Conservation (phyloP, 2,329 filamentous ascomycete genomes). For the Berkeleyomyces basicola region DNA sequence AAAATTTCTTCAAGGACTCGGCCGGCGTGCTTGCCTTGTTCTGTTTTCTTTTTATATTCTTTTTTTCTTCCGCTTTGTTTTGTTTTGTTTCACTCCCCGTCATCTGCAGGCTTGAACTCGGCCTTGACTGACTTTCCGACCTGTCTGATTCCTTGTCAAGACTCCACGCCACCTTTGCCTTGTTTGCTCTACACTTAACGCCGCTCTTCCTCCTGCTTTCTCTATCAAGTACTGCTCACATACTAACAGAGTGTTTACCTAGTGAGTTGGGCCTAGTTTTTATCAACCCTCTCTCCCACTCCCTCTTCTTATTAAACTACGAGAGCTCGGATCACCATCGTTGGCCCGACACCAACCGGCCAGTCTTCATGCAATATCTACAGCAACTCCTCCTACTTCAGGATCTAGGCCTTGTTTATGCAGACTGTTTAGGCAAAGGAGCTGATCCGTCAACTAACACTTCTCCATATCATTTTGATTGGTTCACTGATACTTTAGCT, state of each 20-base stretch:
- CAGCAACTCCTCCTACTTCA: background rate
- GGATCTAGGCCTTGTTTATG: background rate
- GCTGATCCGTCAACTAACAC: background rate
- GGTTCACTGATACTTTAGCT: background rate
- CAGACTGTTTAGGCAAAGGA: background rate
- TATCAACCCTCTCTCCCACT: background rate
- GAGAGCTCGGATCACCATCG: background rate
- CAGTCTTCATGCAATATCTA: background rate
- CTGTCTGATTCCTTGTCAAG: no score
- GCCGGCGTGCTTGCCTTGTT: background rate
- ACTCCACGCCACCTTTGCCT: background rate
- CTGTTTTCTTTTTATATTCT: background rate
- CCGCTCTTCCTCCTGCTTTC: background rate
- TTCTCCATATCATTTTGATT: background rate
- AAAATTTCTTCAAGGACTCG: background rate
- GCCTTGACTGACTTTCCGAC: background rate
- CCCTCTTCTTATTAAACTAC: background rate
- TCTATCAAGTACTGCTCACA: background rate
- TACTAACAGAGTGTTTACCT: background rate
- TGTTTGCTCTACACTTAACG: background rate
- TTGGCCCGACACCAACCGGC: background rate
- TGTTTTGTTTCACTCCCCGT: background rate
- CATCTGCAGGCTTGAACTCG: background rate
- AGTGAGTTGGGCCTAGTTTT: no score
- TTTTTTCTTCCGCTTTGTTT: background rate